Percentiles rank a stretch among this genome's conserved stretches.
These are phyloP conservation scores for Nemophila menziesii DNA, from an alignment of 257 asterid genomes.

Conservation along the genomic window DNA sequence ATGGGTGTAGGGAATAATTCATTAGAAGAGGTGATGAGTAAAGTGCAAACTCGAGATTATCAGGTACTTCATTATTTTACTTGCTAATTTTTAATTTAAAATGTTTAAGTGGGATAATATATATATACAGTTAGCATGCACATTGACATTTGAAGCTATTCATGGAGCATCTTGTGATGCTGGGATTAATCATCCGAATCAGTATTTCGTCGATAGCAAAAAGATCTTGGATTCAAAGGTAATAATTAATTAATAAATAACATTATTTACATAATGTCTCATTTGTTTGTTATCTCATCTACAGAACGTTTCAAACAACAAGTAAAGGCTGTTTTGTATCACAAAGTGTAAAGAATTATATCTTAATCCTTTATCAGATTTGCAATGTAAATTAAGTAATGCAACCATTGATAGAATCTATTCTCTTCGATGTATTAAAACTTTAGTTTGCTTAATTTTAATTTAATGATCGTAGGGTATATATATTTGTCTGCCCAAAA, in stretches of 20 bases:
- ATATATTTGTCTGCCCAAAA: too few relatives aligned
- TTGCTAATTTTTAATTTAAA: constrained; percentile 1
- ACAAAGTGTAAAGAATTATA: too few relatives aligned
- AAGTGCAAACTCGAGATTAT: constrained; percentile 69
- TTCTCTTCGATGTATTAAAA: too few relatives aligned
- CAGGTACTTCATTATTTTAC: constrained; percentile 37
- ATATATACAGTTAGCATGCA: constrained; percentile 73
- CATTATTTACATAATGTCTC: too few relatives aligned
- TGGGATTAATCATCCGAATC: constrained; percentile 93
- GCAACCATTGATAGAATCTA: too few relatives aligned
- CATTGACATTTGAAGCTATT: constrained; percentile 91
- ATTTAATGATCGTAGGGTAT: too few relatives aligned
- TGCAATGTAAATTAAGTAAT: too few relatives aligned
- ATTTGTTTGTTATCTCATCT: constrained; percentile 3
- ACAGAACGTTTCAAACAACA: constrained; percentile 39
- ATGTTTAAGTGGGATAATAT: too few relatives aligned
- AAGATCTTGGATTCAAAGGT: constrained; percentile 49
- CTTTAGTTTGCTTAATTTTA: too few relatives aligned
- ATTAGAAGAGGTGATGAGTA: constrained; percentile 66
- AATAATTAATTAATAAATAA: neutral
- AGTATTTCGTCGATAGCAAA: constrained; percentile 73
- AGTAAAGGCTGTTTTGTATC: too few relatives aligned
- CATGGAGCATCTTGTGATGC: constrained; percentile 73
- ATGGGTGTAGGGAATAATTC: constrained; percentile 75
- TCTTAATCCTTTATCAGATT: too few relatives aligned